Conservation (phyloP, 139 green algal species). For the Chlorella sp. region DNA sequence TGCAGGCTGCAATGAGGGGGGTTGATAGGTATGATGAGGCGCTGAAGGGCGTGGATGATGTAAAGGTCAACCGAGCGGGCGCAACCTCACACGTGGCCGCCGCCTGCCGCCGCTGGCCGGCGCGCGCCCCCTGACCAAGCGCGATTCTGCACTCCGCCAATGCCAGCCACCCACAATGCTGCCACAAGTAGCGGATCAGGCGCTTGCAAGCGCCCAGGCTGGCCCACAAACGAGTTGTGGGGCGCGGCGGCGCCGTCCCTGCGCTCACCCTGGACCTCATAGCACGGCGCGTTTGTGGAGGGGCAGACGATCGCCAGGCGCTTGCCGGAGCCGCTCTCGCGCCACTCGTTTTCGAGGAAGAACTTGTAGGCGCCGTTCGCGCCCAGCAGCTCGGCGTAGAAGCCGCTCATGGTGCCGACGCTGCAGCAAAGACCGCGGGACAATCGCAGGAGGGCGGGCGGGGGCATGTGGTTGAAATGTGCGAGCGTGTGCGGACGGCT, state of each 20-base stretch:
- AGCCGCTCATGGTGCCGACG: neutral
- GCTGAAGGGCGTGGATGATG: neutral
- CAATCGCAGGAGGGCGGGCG: no score
- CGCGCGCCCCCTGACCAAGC: no score
- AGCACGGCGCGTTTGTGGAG: slow-evolving; percentile 63
- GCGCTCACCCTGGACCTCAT: slow-evolving; percentile 77
- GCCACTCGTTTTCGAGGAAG: slow-evolving; percentile 84
- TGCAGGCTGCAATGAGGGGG: slow-evolving; percentile 78
- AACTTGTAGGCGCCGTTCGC: slow-evolving; percentile 76
- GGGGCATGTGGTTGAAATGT: no score
- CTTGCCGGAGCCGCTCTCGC: slow-evolving; percentile 71
- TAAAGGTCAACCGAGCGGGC: neutral
- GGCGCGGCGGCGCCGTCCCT: no score
- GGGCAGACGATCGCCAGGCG: slow-evolving; percentile 80
- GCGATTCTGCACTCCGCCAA: no score
- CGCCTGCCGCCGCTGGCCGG: no score
- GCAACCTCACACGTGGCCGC: neutral
- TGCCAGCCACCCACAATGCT: no score
- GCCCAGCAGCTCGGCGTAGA: neutral
- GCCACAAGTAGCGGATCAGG: no score
- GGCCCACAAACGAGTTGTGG: neutral
- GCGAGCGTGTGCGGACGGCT: no score
- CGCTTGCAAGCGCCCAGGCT: no score
- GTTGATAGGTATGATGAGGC: neutral
- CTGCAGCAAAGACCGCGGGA: neutral